A percentile compares a stretch with the other conserved stretches of the same genome.
Evolutionary conservation across 768 basidiomycete genomes (phyloP).

Genomic region (Leccinum disarticulatum): DNA sequence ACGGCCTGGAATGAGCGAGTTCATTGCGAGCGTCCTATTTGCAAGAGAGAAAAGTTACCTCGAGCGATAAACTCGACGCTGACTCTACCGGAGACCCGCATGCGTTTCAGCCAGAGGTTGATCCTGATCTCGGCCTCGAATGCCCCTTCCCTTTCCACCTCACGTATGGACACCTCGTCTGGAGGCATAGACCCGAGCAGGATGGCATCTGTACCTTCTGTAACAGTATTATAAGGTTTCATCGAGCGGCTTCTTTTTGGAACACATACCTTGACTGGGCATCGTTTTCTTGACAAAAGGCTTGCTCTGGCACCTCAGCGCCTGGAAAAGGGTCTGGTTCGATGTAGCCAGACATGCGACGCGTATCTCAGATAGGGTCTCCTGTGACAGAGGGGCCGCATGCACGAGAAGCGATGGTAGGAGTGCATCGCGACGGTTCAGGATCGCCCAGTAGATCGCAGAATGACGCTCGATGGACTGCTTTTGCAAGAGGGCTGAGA

Average conservation of each 20-base stretch:
- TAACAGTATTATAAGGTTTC: background rate
- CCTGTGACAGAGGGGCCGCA: slow-evolving; percentile 42
- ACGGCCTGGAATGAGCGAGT: slow-evolving; percentile 15
- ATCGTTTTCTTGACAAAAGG: slow-evolving; percentile 11
- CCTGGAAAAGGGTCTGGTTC: slow-evolving; percentile 29
- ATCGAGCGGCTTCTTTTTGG: background rate
- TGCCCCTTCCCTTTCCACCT: slow-evolving; percentile 47
- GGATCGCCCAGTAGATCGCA: slow-evolving; percentile 72
- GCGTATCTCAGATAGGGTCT: slow-evolving; percentile 60
- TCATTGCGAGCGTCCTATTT: background rate
- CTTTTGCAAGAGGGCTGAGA: slow-evolving; percentile 60
- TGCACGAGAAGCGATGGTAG: slow-evolving; percentile 54
- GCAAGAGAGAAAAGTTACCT: slow-evolving; percentile 28
- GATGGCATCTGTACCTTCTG: slow-evolving; percentile 47
- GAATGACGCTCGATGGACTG: slow-evolving; percentile 62
- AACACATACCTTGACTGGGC: slow-evolving; percentile 12
- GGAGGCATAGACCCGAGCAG: slow-evolving; percentile 43
- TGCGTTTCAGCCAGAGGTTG: slow-evolving; percentile 66
- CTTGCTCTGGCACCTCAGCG: slow-evolving; percentile 17
- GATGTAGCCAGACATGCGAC: slow-evolving; percentile 53
- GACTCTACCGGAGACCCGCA: slow-evolving; percentile 58
- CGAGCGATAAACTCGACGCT: slow-evolving; percentile 65
- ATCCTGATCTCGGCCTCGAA: slow-evolving; percentile 49
- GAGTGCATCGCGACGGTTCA: slow-evolving; percentile 46
- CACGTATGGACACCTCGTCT: slow-evolving; percentile 57